A percentile compares a stretch with the other conserved stretches of the same genome.
phyloP scores from a whole-genome alignment of 352 stramenopile genomes.

The Thalassiosira ordinaria region DNA sequence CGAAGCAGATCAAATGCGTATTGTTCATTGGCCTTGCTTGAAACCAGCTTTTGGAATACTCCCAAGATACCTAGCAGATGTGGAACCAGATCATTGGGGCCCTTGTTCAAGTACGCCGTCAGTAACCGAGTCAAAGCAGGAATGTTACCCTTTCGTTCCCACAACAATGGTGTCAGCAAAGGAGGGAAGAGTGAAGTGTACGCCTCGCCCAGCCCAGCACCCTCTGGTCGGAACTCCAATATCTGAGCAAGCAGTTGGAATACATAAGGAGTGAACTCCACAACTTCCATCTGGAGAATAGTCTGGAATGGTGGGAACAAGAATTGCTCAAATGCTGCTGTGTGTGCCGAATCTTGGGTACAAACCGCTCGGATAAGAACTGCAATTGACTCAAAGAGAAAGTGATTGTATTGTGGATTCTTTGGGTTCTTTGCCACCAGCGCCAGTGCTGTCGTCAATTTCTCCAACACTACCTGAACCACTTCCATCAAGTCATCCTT shows the following conservation, averaged over 20 bases:
- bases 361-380: constrained; percentile 94
- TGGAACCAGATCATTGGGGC: constrained; percentile 89
- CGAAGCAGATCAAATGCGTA: constrained; percentile 93
- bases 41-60: constrained; percentile 98
- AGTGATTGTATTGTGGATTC: constrained; percentile 99
- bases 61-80: constrained; percentile 81
- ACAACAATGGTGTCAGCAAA: constrained; percentile 93
- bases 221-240: constrained; percentile 92
- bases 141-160: constrained; percentile 96
- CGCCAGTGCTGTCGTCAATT: constrained; percentile 92
- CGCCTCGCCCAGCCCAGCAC: constrained; percentile 83
- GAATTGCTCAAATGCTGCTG: constrained; percentile 90
- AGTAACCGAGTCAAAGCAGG: constrained; percentile 96
- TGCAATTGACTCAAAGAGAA: constrained; percentile 98
- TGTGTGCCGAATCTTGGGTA: constrained; percentile 73
- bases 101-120: constrained; percentile 95
- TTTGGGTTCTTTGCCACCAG: constrained; percentile 96
- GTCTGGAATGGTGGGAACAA: constrained; percentile 98
- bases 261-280: constrained; percentile 96
- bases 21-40: constrained; percentile 91
- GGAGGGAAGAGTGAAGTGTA: constrained; percentile 96
- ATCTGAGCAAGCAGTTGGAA: constrained; percentile 99
- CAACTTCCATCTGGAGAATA: constrained; percentile 96
- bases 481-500: constrained; percentile 91
- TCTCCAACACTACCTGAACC: constrained; percentile 93